Percentiles rank a stretch among this genome's conserved stretches.
Evolutionary conservation across 805 yeast genomes (phyloP).

Genomic region (Yamadazyma insecticola): DNA sequence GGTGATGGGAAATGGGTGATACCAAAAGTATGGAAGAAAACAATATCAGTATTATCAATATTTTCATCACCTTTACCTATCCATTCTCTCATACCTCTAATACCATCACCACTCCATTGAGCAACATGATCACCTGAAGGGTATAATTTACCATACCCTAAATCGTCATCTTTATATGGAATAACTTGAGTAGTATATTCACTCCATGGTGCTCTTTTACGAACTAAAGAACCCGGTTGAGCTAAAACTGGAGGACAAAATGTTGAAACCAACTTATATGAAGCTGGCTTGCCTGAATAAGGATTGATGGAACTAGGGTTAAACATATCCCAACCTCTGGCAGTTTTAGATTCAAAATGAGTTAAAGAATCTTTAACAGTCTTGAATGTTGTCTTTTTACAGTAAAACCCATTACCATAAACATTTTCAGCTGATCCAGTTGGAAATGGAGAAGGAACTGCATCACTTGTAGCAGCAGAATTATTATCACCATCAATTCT

Average conservation of each 20-base stretch:
- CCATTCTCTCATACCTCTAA: constrained; percentile 65
- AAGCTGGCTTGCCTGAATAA: constrained; percentile 70
- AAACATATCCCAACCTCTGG: constrained; percentile 74
- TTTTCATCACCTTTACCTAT: constrained; percentile 55
- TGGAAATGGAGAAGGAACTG: constrained; percentile 52
- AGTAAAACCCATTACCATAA: constrained; percentile 74
- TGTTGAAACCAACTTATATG: constrained; percentile 72
- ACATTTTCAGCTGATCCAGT: constrained; percentile 65
- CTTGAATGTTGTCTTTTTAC: constrained; percentile 62
- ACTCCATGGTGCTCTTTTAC: constrained; percentile 84
- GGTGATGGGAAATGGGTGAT: constrained; percentile 85
- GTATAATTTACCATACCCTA: constrained; percentile 56
- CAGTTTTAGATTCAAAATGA: constrained; percentile 54
- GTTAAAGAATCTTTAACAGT: constrained; percentile 65
- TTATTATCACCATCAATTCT: constrained; percentile 77
- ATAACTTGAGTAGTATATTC: constrained; percentile 61
- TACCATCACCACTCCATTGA: constrained; percentile 69
- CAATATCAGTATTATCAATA: constrained; percentile 65
- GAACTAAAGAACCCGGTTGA: constrained; percentile 66
- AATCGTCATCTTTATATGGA: constrained; percentile 56
- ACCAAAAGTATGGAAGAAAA: constrained; percentile 79
- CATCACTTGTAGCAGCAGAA: constrained; percentile 68
- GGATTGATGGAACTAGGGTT: constrained; percentile 65
- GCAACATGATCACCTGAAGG: constrained; percentile 81
- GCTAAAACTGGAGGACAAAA: constrained; percentile 74